Base-by-base conservation (phyloP, 2,329 filamentous ascomycete genomes). In the Aspergillus eucalypticola region DNA sequence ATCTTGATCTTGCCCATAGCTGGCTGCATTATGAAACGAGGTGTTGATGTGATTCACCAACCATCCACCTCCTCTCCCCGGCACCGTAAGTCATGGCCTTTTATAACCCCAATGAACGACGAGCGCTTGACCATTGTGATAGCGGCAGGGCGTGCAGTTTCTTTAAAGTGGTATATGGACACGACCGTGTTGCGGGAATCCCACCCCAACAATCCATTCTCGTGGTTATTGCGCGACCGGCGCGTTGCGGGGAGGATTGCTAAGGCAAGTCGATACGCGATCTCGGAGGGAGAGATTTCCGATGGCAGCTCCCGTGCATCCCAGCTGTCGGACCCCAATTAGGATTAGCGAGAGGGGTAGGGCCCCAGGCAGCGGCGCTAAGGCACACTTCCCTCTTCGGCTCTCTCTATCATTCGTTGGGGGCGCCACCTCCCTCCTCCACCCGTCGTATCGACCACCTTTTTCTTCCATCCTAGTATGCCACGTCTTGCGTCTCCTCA, bases 1-100 rank as follows among this genome's bases (percentile, higher is more conserved):
- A 62, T 64, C 25, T 51, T 61, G n/a, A 62, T 51, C 17, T 56
- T 51, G 15, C 49, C 49, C 23, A n/a, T 13, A 25, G 42, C 38
- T 19, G 41, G 27, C 19, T 23, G 15, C 25, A 29, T 49, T n/a
- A 7, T 17, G 46, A 7, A 10, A 17, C 3, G 6, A 8, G 21
- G 15, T 29, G 23, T 49, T 29, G 46, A 29, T 10, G 11, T 10
- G 23, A 17, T n/a, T 11, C 23, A 49, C 8, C 11, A 29, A 8
- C 23, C 23, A 23, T 23, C 23, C 23, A 23, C 23, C 4, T 5
- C 11, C 3, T 10, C 13, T 5, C 8, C 13, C 25, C 13, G 13
- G 46, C 15, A 8, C 25, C 27, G 46, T 15, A 29, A 25, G 25
- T 8, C 23, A n/a, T 15, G 23, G 25, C 46, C 11, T 48, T 29